These are phyloP conservation scores for Diplocarpon mali DNA, from an alignment of 2,329 filamentous ascomycete genomes.

Conservation along the genomic window DNA sequence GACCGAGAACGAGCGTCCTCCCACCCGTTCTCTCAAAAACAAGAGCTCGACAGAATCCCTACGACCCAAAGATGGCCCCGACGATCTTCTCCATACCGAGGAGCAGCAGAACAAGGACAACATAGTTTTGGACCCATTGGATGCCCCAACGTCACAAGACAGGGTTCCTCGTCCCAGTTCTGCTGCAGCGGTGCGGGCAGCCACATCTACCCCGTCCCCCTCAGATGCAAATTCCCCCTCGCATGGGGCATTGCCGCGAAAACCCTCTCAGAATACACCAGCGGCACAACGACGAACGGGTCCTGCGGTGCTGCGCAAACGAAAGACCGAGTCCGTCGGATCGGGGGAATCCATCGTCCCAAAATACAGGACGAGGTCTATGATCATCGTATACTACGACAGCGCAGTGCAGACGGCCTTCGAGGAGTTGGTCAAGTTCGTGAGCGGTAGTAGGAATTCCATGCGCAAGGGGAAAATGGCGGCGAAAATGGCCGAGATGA, in stretches of 20 bases:
- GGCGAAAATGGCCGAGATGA: slow-evolving; percentile 58
- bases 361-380: slow-evolving; percentile 55
- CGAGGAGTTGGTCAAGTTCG: slow-evolving; percentile 70
- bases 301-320: slow-evolving; percentile 20
- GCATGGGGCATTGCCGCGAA: slow-evolving; percentile 13
- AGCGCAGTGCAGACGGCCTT: slow-evolving; percentile 75
- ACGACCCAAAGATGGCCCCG: slow-evolving; percentile 23
- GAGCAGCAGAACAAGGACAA: slow-evolving; percentile 11
- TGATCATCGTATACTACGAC: slow-evolving; percentile 88
- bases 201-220: slow-evolving; percentile 7
- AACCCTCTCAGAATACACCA: slow-evolving; percentile 16
- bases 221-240: slow-evolving; percentile 7
- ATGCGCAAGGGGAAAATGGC: slow-evolving; percentile 85
- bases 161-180: slow-evolving; percentile 11
- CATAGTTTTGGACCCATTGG: slow-evolving; percentile 10
- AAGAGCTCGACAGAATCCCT: slow-evolving; percentile 28
- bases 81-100: slow-evolving; percentile 10
- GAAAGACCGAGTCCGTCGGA: slow-evolving; percentile 26
- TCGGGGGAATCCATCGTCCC: slow-evolving; percentile 22
- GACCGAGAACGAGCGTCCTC: slow-evolving; percentile 26
- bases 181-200: slow-evolving; percentile 12
- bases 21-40: slow-evolving; percentile 27
- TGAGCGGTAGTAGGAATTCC: slow-evolving; percentile 69
- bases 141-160: slow-evolving; percentile 13
- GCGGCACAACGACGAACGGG: slow-evolving; percentile 10